Conservation (phyloP, 2,329 filamentous ascomycete species). For the Trichoderma breve region DNA sequence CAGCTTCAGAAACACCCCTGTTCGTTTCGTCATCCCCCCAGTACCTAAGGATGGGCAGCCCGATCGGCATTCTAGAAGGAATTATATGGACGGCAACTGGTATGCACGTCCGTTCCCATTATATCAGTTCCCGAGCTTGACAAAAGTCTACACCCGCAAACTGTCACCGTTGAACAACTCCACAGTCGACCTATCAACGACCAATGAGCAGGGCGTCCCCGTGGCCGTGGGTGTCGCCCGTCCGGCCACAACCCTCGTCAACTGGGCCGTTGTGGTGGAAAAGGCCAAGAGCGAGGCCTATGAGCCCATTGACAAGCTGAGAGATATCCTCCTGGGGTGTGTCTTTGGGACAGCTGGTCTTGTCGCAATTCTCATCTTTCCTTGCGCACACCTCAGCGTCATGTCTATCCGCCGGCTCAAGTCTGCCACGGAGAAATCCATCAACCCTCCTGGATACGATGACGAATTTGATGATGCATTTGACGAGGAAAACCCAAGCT, state of each 20-base stretch:
- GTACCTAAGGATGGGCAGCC: conserved; percentile 35
- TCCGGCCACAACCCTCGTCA: conserved; percentile 63
- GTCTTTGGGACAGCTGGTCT: conserved; percentile 79
- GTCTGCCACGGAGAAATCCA: conserved; percentile 69
- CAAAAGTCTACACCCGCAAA: conserved; percentile 54
- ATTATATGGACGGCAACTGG: conserved; percentile 37
- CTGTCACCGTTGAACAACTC: conserved; percentile 60
- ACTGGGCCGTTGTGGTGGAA: conserved; percentile 83
- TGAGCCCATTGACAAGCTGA: conserved; percentile 69
- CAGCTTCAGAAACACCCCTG: conserved; percentile 42
- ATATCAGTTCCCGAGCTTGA: conserved; percentile 59
- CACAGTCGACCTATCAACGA: conserved; percentile 64
- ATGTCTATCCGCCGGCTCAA: conserved; percentile 75
- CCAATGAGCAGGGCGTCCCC: conserved; percentile 65
- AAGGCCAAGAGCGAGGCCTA: conserved; percentile 73
- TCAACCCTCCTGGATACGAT: conserved; percentile 62
- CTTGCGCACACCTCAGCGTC: conserved; percentile 78
- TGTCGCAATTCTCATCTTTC: conserved; percentile 69
- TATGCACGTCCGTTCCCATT: conserved; percentile 57
- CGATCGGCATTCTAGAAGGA: conserved; percentile 46
- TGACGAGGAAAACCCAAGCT: conserved; percentile 45
- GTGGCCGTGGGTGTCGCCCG: conserved; percentile 82
- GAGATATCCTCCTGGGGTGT: conserved; percentile 76
- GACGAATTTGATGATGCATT: conserved; percentile 47
- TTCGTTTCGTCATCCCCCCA: conserved; percentile 63